These are phyloP conservation scores for Fusarium brevicatenulatum DNA, from an alignment of 2,329 filamentous ascomycete species.

Conservation along the genomic window DNA sequence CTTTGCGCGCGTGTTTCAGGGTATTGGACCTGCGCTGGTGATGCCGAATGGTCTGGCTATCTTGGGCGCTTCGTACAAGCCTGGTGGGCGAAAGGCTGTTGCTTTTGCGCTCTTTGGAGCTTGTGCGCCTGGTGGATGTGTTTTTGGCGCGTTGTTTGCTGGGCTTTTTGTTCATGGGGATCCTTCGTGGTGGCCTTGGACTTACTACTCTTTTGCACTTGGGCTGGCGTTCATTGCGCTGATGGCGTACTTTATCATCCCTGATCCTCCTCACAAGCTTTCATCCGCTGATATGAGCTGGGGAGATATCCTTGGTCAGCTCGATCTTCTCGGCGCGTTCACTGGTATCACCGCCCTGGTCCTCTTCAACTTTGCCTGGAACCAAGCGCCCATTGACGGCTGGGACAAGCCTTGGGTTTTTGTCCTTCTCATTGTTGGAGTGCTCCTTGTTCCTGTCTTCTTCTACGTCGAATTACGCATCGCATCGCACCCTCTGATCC, in stretches of 20 bases:
- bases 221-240: conserved; percentile 49
- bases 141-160: conserved; percentile 55
- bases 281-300: conserved; percentile 14
- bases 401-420: conserved; percentile 68
- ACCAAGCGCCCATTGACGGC: conserved; percentile 68
- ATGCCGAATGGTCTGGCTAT: conserved; percentile 73
- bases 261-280: conserved; percentile 40
- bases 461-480: conserved; percentile 63
- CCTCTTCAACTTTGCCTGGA: conserved; percentile 75
- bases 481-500: conserved; percentile 65
- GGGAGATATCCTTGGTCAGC: conserved; percentile 40
- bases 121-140: conserved; percentile 58
- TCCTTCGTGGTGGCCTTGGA: conserved; percentile 59
- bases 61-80: conserved; percentile 65
- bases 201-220: conserved; percentile 55
- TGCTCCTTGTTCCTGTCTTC: conserved; percentile 65
- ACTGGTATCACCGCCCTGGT: conserved; percentile 65
- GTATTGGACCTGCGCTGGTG: conserved; percentile 69
- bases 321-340: conserved; percentile 54
- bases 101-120: conserved; percentile 64
- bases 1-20: conserved; percentile 64
- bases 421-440: conserved; percentile 65
- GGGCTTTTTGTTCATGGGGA: conserved; percentile 52
- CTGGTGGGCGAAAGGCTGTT: conserved; percentile 68
- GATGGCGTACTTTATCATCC: conserved; percentile 50